Evolutionary conservation across 1,139 yeast species (phyloP).

Genomic region (Yamadazyma aaseri): DNA sequence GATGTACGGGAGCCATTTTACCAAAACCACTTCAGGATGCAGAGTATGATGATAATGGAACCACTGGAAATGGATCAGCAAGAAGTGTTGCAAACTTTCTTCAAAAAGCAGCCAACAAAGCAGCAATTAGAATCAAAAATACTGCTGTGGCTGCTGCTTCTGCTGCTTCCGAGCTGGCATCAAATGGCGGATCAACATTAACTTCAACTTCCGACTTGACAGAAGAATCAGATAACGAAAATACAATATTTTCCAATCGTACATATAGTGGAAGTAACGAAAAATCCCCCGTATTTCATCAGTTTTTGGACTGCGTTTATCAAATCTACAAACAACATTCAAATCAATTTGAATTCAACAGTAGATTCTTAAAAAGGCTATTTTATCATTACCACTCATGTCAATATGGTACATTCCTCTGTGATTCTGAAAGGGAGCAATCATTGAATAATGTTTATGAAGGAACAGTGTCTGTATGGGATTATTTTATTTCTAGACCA

Average conservation of each 20-base stretch:
- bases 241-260: constrained; percentile 16
- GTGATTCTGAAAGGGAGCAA: constrained; percentile 67
- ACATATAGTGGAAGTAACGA: constrained; percentile 42
- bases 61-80: constrained; percentile 12
- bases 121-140: constrained; percentile 33
- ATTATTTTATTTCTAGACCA: constrained; percentile 76
- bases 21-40: constrained; percentile 17
- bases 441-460: constrained; percentile 31
- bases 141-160: constrained; percentile 30
- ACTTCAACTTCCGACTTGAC: constrained; percentile 8
- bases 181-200: constrained; percentile 7
- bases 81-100: constrained; percentile 26
- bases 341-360: constrained; percentile 76
- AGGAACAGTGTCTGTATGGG: constrained; percentile 85
- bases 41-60: constrained; percentile 13
- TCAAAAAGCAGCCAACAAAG: constrained; percentile 40
- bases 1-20: constrained; percentile 43
- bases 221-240: constrained; percentile 15
- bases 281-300: constrained; percentile 90
- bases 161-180: constrained; percentile 8
- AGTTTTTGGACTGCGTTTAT: constrained; percentile 85
- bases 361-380: constrained; percentile 77
- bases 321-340: constrained; percentile 78
- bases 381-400: constrained; percentile 89
- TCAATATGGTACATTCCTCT: constrained; percentile 89